These are phyloP conservation scores for Aciculosporium take DNA, from an alignment of 2,329 filamentous ascomycete genomes.

Conservation along the genomic window DNA sequence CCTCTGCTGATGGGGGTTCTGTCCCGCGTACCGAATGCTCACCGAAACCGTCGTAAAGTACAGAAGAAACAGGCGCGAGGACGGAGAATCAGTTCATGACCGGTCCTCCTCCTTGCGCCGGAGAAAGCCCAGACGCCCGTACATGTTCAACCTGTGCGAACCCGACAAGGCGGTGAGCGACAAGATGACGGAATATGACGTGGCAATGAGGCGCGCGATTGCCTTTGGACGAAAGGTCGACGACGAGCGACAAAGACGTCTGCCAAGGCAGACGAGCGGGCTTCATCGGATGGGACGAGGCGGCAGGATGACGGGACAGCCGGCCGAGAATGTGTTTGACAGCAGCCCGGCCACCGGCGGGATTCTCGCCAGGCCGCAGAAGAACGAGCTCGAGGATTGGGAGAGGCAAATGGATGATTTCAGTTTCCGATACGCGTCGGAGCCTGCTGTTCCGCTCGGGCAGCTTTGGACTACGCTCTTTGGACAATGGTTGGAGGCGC, in stretches of 20 bases:
- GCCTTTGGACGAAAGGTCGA: not conserved
- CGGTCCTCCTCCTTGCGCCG: not conserved
- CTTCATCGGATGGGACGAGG: not conserved
- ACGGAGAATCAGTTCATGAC: not conserved
- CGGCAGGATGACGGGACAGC: not conserved
- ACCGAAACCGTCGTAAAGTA: no score
- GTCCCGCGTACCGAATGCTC: not conserved
- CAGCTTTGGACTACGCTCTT: no score
- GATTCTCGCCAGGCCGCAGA: not conserved
- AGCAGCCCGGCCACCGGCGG: not conserved
- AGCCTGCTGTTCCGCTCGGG: not conserved
- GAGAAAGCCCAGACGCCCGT: not conserved
- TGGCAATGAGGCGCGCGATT: not conserved
- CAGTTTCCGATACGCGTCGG: not conserved
- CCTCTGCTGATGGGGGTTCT: not conserved
- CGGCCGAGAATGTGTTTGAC: constrained; percentile 1
- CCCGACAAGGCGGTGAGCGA: not conserved
- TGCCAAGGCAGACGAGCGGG: not conserved
- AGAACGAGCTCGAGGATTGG: not conserved
- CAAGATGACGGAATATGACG: not conserved
- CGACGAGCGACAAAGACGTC: not conserved
- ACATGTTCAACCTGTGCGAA: not conserved
- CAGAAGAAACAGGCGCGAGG: not conserved
- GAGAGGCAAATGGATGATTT: not conserved
- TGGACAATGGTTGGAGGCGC: no score